Evolutionary conservation across 2,329 filamentous ascomycete genomes (phyloP).

Genomic region (Chaetomium strumarium): DNA sequence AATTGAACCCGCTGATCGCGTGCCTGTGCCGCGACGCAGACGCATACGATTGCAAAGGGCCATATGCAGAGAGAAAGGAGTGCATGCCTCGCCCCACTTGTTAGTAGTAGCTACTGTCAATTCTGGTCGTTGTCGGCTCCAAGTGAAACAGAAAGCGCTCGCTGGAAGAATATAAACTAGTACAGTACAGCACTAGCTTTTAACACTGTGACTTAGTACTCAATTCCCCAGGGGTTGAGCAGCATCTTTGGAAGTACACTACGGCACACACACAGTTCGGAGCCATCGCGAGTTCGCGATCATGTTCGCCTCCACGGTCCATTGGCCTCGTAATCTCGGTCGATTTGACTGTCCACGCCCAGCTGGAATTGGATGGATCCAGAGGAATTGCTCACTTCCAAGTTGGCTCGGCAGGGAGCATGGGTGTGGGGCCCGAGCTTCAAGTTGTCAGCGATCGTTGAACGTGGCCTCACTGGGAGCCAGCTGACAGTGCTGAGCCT

Average conservation of each 20-base stretch:
- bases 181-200: constrained; percentile 5
- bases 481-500: neutral
- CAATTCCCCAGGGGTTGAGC: constrained; percentile 3
- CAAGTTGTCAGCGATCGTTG: constrained; percentile 2
- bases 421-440: too few relatives aligned
- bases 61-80: constrained; percentile 36
- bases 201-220: neutral
- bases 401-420: too few relatives aligned
- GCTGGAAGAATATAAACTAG: constrained; percentile 28
- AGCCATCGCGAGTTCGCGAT: too few relatives aligned
- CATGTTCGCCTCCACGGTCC: too few relatives aligned
- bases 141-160: constrained; percentile 37
- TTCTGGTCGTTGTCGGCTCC: constrained; percentile 1
- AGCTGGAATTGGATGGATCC: too few relatives aligned
- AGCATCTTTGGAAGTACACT: too few relatives aligned
- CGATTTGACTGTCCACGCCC: constrained; percentile 6
- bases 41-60: constrained; percentile 18
- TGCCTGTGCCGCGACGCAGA: constrained; percentile 13
- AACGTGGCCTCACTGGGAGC: constrained; percentile 23
- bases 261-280: too few relatives aligned
- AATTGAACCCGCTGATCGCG: constrained; percentile 10
- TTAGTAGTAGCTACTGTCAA: constrained; percentile 28
- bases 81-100: constrained; percentile 30
- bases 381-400: too few relatives aligned
- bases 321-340: constrained; percentile 10